These are phyloP conservation scores for Rhizoctonia solani DNA, from an alignment of 1,284 basidiomycete species.

Conservation along the genomic window DNA sequence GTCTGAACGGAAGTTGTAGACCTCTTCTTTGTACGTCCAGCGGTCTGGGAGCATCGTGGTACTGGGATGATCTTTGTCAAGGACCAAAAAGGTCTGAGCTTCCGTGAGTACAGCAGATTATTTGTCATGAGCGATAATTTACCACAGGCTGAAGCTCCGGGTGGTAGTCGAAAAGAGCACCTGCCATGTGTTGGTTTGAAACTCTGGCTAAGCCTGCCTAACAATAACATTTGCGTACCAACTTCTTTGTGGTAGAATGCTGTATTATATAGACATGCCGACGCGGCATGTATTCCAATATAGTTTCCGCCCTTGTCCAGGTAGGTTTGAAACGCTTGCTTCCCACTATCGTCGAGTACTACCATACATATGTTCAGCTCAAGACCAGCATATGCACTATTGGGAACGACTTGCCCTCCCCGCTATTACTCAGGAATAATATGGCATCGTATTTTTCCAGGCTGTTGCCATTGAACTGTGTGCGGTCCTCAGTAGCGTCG, in stretches of 20 bases:
- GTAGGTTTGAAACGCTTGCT: constrained; percentile 66
- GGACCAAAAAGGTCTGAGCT: constrained; percentile 62
- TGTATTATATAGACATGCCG: constrained; percentile 67
- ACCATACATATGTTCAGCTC: not conserved
- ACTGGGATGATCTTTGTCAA: constrained; percentile 66
- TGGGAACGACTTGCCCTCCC: constrained; percentile 53
- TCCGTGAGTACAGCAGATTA: not conserved
- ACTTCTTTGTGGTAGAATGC: constrained; percentile 61
- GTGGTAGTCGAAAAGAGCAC: constrained; percentile 78
- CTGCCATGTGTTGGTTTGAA: constrained; percentile 43
- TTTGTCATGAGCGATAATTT: constrained; percentile 39
- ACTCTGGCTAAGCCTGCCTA: constrained; percentile 1
- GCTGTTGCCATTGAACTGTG: constrained; percentile 59
- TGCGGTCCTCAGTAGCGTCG: constrained; percentile 65
- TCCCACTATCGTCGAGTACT: constrained; percentile 66
- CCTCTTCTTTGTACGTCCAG: constrained; percentile 68
- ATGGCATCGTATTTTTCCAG: constrained; percentile 66
- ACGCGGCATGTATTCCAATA: constrained; percentile 68
- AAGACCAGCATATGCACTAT: not conserved
- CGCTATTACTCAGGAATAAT: constrained; percentile 72
- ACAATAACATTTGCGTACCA: constrained; percentile 45
- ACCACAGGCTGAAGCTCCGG: constrained; percentile 66
- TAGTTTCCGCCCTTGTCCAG: constrained; percentile 74
- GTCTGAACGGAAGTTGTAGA: constrained; percentile 81
- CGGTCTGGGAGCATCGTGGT: constrained; percentile 63